These are phyloP conservation scores for Debaryomyces singareniensis DNA, from an alignment of 1,139 yeast species.

Conservation along the genomic window DNA sequence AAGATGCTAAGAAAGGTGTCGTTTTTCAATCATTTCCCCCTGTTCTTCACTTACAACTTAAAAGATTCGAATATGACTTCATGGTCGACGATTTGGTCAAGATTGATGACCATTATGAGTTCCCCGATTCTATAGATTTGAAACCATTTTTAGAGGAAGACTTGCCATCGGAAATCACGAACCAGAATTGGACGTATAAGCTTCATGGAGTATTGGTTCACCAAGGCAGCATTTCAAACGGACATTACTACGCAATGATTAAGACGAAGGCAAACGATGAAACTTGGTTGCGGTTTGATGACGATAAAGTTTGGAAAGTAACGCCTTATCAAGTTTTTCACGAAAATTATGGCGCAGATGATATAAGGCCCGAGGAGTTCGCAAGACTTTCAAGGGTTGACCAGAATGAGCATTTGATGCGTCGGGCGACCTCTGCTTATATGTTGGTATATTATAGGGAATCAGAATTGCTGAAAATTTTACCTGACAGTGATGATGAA, in stretches of 20 bases:
- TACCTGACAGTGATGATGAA: slow-evolving; percentile 47
- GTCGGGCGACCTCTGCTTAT: slow-evolving; percentile 89
- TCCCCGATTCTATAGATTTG: slow-evolving; percentile 77
- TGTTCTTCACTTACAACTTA: slow-evolving; percentile 84
- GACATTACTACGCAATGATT: slow-evolving; percentile 92
- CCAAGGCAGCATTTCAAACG: slow-evolving; percentile 91
- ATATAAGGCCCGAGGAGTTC: slow-evolving; percentile 40
- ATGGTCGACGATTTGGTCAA: slow-evolving; percentile 84
- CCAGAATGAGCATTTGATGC: slow-evolving; percentile 56
- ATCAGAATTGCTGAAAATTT: slow-evolving; percentile 47
- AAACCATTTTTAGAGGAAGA: slow-evolving; percentile 70
- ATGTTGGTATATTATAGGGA: slow-evolving; percentile 92
- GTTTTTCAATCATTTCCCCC: slow-evolving; percentile 89
- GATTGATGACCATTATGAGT: slow-evolving; percentile 88
- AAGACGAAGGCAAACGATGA: slow-evolving; percentile 62
- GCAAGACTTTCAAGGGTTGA: slow-evolving; percentile 49
- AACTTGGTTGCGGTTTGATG: slow-evolving; percentile 90
- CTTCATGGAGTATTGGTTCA: slow-evolving; percentile 94
- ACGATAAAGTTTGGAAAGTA: slow-evolving; percentile 87
- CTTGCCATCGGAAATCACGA: slow-evolving; percentile 30
- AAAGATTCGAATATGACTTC: slow-evolving; percentile 92
- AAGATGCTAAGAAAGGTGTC: slow-evolving; percentile 96
- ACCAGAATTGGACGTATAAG: slow-evolving; percentile 69
- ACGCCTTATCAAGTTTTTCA: slow-evolving; percentile 81
- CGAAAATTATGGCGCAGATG: slow-evolving; percentile 85